Conservation (phyloP, 2,329 filamentous ascomycete genomes). For the Colletotrichum tanaceti region DNA sequence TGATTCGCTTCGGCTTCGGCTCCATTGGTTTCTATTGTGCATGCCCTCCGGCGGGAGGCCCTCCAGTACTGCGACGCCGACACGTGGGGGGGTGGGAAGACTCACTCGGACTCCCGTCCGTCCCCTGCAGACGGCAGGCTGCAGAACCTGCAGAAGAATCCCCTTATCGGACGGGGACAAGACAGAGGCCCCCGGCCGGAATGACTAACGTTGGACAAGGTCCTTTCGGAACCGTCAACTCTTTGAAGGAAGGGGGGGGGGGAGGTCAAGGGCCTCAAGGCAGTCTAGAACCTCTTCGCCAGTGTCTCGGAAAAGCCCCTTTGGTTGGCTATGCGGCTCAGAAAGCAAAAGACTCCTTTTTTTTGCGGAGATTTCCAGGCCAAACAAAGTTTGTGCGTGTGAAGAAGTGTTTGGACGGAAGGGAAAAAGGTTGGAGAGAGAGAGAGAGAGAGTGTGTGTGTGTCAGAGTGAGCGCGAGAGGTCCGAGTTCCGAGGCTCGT, state of each 20-base stretch:
- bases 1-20: slow-evolving; percentile 52
- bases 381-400: slow-evolving; percentile 17
- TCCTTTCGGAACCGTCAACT: slow-evolving; percentile 21
- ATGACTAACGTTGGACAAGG: neutral
- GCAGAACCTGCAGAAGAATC: too few species aligned
- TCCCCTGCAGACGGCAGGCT: too few species aligned
- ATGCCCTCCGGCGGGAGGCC: neutral
- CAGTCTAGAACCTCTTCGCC: slow-evolving; percentile 7
- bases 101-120: too few species aligned
- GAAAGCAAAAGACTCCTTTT: too few species aligned
- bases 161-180: too few species aligned
- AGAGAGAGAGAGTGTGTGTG: too few species aligned
- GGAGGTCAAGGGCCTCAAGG: too few species aligned
- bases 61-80: neutral
- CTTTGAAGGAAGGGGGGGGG: too few species aligned
- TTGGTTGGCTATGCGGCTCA: slow-evolving; percentile 6
- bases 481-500: slow-evolving; percentile 29
- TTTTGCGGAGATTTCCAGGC: slow-evolving; percentile 20
- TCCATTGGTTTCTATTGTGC: slow-evolving; percentile 28
- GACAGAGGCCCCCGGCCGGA: slow-evolving; percentile 1
- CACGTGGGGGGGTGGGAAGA: slow-evolving; percentile 2
- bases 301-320: slow-evolving; percentile 33
- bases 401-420: slow-evolving; percentile 25
- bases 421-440: too few species aligned
- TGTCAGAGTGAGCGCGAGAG: too few species aligned